phyloP scores from a whole-genome alignment of 106 monocot genomes.

The Vanilla planifolia region DNA sequence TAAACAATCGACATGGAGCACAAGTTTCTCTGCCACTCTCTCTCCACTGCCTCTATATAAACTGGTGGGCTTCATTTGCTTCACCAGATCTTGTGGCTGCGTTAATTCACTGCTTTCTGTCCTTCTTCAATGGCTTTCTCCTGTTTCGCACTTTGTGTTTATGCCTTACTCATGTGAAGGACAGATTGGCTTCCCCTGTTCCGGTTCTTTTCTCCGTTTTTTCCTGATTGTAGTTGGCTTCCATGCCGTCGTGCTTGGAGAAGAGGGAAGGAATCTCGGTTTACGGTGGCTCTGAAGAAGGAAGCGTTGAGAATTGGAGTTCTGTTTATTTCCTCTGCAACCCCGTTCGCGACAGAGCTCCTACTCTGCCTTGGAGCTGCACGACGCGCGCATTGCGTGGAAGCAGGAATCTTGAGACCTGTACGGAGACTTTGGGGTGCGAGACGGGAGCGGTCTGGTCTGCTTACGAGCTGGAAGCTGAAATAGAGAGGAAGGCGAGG shows the following conservation, averaged over 20 bases:
- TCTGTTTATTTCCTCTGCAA: not conserved
- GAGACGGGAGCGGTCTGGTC: not conserved
- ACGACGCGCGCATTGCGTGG: not conserved
- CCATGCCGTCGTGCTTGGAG: not conserved
- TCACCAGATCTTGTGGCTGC: too few species aligned
- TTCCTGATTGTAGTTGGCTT: not conserved
- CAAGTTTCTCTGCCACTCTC: too few species aligned
- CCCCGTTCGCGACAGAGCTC: not conserved
- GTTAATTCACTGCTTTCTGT: not conserved
- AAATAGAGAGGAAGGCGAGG: not conserved
- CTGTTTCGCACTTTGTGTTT: not conserved
- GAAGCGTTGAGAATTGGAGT: not conserved
- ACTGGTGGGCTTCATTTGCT: not conserved
- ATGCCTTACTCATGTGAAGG: not conserved
- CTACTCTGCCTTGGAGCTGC: not conserved
- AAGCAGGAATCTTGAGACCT: not conserved
- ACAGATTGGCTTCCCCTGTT: too few species aligned
- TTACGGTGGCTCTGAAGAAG: not conserved
- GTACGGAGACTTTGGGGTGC: conserved; percentile 1
- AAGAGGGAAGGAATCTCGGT: not conserved
- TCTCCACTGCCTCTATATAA: not conserved
- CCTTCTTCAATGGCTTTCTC: not conserved
- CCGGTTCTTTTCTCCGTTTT: too few species aligned
- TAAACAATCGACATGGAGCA: too few species aligned
- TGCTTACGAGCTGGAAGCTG: not conserved